phyloP scores from a whole-genome alignment of 805 yeast species.

The Hanseniaspora pseudoguilliermondii region DNA sequence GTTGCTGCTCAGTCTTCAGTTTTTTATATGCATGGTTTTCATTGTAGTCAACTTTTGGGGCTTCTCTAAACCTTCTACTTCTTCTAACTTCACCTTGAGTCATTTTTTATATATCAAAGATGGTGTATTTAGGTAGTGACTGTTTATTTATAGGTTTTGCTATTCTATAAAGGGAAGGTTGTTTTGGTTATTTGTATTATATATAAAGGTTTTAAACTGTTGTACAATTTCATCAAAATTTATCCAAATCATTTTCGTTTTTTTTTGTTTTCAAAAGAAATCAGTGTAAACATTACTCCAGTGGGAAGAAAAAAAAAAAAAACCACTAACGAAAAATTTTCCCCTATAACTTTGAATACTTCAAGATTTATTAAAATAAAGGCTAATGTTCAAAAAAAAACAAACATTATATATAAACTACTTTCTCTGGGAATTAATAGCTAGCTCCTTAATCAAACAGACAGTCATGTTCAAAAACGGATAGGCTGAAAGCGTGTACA shows the following conservation, averaged over 20 bases:
- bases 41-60: neutral
- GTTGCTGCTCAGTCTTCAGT: neutral
- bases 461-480: constrained; percentile 92
- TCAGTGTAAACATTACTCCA: no score
- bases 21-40: neutral
- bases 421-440: constrained; percentile 46
- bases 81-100: constrained; percentile 9
- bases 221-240: no score
- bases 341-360: neutral
- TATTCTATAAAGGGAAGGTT: no score
- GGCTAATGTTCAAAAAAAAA: neutral
- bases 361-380: neutral
- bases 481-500: constrained; percentile 85
- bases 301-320: neutral
- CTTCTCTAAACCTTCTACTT: constrained; percentile 8
- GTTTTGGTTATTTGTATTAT: no score
- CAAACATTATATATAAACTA: neutral
- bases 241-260: no score
- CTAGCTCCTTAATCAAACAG: constrained; percentile 85
- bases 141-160: no score
- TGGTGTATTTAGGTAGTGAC: neutral
- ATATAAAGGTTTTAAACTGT: no score
- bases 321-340: neutral
- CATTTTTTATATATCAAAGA: neutral
- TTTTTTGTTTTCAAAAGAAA: no score